Evolutionary conservation across 169 alveolate species (phyloP), one percentile per base, ranked within the genome.

Genomic region (Eimeria falciformis): DNA sequence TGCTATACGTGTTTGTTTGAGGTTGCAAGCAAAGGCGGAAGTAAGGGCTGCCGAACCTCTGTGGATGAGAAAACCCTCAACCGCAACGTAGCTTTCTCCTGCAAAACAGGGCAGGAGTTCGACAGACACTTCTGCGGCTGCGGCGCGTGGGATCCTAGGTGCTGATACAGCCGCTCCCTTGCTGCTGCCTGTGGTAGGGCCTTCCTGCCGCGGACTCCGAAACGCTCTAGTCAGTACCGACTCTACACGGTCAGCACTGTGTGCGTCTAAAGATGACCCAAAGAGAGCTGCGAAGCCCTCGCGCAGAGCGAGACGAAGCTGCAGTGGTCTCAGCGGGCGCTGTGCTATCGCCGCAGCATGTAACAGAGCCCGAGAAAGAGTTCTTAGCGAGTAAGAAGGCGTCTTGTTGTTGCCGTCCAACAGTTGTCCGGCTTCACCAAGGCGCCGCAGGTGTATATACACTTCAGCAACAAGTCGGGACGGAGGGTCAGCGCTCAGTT

Each of bases 381-480:
- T 97, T 73, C 99, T 93, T 85, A 97, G 86, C 17, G 98, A 97
- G 77, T 95, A 95, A 53, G 93, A 92, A 21, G 95, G 96, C 46
- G 95, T 94, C 92, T 94, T 65, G 71, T 81, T 43, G 81, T 75
- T 65, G 62, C 95, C 95, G 56, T 92, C 95, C n/a, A 83, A 37
- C 46, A 94, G 81, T 45, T 87, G 92, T 37, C 90, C 91, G 18
- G 91, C 81, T 33, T 65, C 78, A 14, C 87, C 55, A 58, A 92
- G 62, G 56, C 55, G 71, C 45, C 94, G 77, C 33, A 85, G 55
- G 62, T 71, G 56, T 62, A 78, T 75, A 66, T 93, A 94, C 68
- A 90, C 84, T 71, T 58, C 89, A 66, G 95, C 96, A 89, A 71
- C 73, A 47, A 81, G 86, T 40, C 86, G 90, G 37, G 84, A 47